These are phyloP conservation scores for Phoma sp. DNA, from an alignment of 2,329 filamentous ascomycete species.

Conservation along the genomic window DNA sequence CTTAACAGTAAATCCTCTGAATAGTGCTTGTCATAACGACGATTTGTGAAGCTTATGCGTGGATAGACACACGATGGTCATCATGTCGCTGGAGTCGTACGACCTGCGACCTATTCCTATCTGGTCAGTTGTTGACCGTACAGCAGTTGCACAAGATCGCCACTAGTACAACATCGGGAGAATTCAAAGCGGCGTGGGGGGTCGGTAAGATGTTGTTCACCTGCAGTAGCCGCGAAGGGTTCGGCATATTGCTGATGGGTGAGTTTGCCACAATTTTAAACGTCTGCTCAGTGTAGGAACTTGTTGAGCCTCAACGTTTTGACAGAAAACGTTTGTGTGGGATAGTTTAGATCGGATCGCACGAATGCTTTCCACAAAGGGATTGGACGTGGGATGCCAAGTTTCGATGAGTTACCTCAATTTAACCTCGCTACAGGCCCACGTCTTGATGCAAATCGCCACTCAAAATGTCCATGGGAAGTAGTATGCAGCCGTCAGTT, in stretches of 20 bases:
- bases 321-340: slow-evolving; percentile 5
- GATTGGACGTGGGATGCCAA: slow-evolving; percentile 8
- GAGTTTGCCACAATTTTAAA: slow-evolving; percentile 3
- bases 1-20: neutral
- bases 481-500: neutral
- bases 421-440: slow-evolving; percentile 1
- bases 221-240: neutral
- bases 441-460: neutral
- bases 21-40: neutral
- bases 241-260: slow-evolving; percentile 1
- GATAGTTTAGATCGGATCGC: neutral
- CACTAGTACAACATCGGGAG: neutral
- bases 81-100: slow-evolving; percentile 5
- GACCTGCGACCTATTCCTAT: neutral
- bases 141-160: neutral
- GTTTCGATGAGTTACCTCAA: neutral
- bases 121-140: neutral
- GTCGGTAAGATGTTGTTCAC: neutral
- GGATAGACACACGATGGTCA: neutral
- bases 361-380: neutral
- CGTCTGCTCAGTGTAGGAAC: neutral
- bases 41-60: neutral
- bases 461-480: neutral
- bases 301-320: slow-evolving; percentile 5
- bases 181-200: slow-evolving; percentile 1